These are phyloP conservation scores for Medicago ruthenica DNA, from an alignment of 306 rosid genomes.

Conservation along the genomic window DNA sequence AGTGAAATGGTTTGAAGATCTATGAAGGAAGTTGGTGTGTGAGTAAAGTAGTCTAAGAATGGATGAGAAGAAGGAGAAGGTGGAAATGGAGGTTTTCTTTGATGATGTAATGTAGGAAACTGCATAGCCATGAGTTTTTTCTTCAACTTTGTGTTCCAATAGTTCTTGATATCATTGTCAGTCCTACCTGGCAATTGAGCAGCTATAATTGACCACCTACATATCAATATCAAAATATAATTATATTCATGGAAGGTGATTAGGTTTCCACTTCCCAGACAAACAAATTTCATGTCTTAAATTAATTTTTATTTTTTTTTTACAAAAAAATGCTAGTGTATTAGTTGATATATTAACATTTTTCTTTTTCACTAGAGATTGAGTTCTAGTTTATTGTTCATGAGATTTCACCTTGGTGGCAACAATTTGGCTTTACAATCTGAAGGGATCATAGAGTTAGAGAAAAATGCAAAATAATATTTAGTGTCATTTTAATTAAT, in stretches of 20 bases:
- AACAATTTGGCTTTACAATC: no score
- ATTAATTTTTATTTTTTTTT: neutral
- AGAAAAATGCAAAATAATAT: neutral
- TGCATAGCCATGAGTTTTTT: slow-evolving; percentile 79
- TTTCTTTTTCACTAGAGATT: no score
- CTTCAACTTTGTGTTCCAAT: slow-evolving; percentile 98
- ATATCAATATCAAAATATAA: neutral
- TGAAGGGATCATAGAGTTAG: neutral
- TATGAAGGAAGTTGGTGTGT: slow-evolving; percentile 46
- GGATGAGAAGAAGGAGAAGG: slow-evolving; percentile 34
- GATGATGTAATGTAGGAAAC: slow-evolving; percentile 44
- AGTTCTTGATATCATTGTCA: slow-evolving; percentile 96
- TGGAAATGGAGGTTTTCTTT: slow-evolving; percentile 52
- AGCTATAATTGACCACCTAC: slow-evolving; percentile 98
- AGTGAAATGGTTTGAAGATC: slow-evolving; percentile 43
- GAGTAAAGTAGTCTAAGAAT: slow-evolving; percentile 40
- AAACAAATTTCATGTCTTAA: slow-evolving; percentile 4
- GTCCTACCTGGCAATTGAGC: slow-evolving; percentile 97
- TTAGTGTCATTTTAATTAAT: neutral
- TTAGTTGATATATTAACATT: no score
- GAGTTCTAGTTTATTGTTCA: neutral
- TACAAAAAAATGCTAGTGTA: no score
- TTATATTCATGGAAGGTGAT: slow-evolving; percentile 6
- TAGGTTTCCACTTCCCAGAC: slow-evolving; percentile 14
- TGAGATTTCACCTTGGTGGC: neutral